Percentiles rank a stretch among this genome's conserved stretches.
These are phyloP conservation scores for Osmozyma mogii DNA, from an alignment of 805 yeast species.

Conservation along the genomic window DNA sequence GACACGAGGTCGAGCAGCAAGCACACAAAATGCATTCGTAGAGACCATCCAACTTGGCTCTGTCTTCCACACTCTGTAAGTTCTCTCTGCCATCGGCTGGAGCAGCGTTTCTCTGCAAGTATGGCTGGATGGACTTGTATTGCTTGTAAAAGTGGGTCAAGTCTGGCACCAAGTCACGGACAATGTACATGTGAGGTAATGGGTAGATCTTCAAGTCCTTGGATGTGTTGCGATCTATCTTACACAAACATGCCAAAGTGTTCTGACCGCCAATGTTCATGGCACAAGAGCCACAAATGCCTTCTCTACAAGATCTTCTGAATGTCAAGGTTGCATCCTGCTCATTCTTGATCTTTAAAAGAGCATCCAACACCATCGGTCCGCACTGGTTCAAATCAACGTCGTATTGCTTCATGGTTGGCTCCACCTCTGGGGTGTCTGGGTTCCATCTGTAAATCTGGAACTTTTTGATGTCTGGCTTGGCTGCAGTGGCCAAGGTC, in stretches of 20 bases:
- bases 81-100: constrained; percentile 93
- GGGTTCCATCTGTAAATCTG: constrained; percentile 98
- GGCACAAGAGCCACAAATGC: constrained; percentile 99
- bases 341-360: constrained; percentile 91
- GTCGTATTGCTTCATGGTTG: constrained; percentile 73
- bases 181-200: constrained; percentile 96
- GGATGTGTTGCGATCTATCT: constrained; percentile 71
- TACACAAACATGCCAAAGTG: constrained; percentile 94
- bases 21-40: constrained; percentile 98
- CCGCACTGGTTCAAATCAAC: constrained; percentile 89
- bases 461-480: constrained; percentile 68
- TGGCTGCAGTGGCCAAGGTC: constrained; percentile 31
- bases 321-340: constrained; percentile 93
- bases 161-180: constrained; percentile 95
- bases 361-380: constrained; percentile 96
- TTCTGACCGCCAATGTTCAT: constrained; percentile 98
- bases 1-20: constrained; percentile 97
- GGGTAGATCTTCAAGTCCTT: constrained; percentile 88
- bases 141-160: constrained; percentile 96
- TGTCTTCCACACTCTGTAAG: constrained; percentile 83
- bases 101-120: constrained; percentile 69
- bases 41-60: constrained; percentile 93
- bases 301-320: constrained; percentile 98
- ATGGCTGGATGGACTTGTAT: constrained; percentile 96
- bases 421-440: constrained; percentile 89